A percentile compares a stretch with the other conserved stretches of the same genome.
These are phyloP conservation scores for Boletus eberwhitei DNA, from an alignment of 768 basidiomycete genomes.

Conservation along the genomic window DNA sequence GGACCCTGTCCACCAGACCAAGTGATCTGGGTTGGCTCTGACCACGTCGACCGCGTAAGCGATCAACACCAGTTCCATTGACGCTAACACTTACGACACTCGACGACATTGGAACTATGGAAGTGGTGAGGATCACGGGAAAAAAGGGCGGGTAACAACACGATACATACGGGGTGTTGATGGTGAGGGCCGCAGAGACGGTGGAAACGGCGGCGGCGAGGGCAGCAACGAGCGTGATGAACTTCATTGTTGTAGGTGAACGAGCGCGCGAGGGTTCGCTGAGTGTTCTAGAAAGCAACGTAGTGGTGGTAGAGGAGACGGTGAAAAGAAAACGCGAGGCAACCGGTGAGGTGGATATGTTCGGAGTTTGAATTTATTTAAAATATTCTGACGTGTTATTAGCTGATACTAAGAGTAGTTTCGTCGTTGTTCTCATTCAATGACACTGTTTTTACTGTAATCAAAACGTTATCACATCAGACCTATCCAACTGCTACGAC, in stretches of 20 bases:
- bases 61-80: not conserved
- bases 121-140: not conserved
- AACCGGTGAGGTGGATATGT: conserved; percentile 6
- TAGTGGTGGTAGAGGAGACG: not conserved
- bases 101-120: conserved; percentile 37
- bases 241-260: conserved; percentile 36
- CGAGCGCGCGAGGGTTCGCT: conserved; percentile 18
- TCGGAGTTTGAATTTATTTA: conserved; percentile 30
- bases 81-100: conserved; percentile 46
- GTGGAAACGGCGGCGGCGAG: conserved; percentile 29
- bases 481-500: conserved; percentile 92
- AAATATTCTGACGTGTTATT: no score
- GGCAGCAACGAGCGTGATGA: conserved; percentile 21
- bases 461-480: conserved; percentile 29
- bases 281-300: not conserved
- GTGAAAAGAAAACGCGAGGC: not conserved
- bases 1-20: conserved; percentile 54
- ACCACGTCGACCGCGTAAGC: conserved; percentile 1
- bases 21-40: conserved; percentile 57
- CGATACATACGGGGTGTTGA: conserved; percentile 65
- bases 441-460: not conserved
- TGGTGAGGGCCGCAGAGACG: conserved; percentile 45
- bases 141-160: conserved; percentile 1
- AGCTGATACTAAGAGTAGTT: no score
- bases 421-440: no score